These are phyloP conservation scores for Platanthera guangdongensis DNA, from an alignment of 106 monocot species.

Conservation along the genomic window DNA sequence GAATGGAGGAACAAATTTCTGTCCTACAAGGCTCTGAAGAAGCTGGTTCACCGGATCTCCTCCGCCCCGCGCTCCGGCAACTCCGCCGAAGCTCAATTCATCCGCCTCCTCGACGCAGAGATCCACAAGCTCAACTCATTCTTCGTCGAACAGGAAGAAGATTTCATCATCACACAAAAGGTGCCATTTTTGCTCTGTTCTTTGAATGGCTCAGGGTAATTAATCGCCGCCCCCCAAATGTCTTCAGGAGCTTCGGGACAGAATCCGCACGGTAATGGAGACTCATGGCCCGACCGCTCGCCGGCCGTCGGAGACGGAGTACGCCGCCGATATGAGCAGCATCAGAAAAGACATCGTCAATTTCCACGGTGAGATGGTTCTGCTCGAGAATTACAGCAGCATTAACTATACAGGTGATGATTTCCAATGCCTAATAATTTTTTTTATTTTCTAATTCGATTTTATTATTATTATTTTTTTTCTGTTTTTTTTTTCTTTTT, in stretches of 20 bases:
- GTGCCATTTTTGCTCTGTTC: slow-evolving; percentile 13
- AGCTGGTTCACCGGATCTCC: slow-evolving; percentile 50
- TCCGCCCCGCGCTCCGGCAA: neutral
- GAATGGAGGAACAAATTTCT: slow-evolving; percentile 81
- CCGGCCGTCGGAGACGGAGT: slow-evolving; percentile 22
- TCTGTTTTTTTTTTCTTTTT: too few species aligned
- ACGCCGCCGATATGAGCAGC: slow-evolving; percentile 30
- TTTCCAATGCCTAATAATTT: neutral
- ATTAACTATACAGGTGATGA: slow-evolving; percentile 87
- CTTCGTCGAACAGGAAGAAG: slow-evolving; percentile 81
- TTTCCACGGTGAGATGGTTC: slow-evolving; percentile 92
- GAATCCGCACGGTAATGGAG: slow-evolving; percentile 22
- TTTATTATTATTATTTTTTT: too few species aligned
- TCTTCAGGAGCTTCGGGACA: slow-evolving; percentile 59
- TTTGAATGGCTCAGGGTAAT: neutral
- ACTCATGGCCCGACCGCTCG: neutral
- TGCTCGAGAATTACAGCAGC: slow-evolving; percentile 83
- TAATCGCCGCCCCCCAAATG: neutral
- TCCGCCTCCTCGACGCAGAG: slow-evolving; percentile 55
- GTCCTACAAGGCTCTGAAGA: slow-evolving; percentile 82
- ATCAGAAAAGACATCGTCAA: slow-evolving; percentile 62
- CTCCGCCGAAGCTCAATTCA: slow-evolving; percentile 36
- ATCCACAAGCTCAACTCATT: slow-evolving; percentile 82
- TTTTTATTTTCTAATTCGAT: too few species aligned
- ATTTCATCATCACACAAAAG: slow-evolving; percentile 68